A percentile compares a stretch with the other conserved stretches of the same genome.
Evolutionary conservation across 805 yeast species (phyloP).

Genomic region (Hagleromyces aurorensis): DNA sequence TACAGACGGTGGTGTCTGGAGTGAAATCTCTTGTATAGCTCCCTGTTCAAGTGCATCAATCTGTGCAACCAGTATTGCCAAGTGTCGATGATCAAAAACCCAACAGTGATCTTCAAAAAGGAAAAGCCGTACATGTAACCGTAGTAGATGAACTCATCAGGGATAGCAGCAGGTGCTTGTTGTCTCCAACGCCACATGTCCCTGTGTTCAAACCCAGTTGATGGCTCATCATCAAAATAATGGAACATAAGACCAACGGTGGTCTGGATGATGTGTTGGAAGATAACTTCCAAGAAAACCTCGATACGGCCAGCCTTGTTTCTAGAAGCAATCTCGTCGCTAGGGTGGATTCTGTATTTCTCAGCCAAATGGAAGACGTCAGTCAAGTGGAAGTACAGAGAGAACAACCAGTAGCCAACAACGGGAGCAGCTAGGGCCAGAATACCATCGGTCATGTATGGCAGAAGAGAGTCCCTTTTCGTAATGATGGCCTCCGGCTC

Average conservation of each 20-base stretch:
- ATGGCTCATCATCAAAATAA: slow-evolving; percentile 47
- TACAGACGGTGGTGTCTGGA: slow-evolving; percentile 91
- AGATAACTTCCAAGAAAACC: slow-evolving; percentile 71
- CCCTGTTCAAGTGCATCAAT: slow-evolving; percentile 75
- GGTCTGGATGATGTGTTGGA: slow-evolving; percentile 83
- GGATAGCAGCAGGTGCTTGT: slow-evolving; percentile 32
- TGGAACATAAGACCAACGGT: slow-evolving; percentile 53
- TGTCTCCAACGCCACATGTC: slow-evolving; percentile 39
- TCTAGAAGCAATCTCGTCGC: slow-evolving; percentile 69
- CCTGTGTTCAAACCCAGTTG: slow-evolving; percentile 43
- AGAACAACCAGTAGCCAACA: slow-evolving; percentile 74
- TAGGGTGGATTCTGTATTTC: slow-evolving; percentile 82
- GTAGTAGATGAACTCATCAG: slow-evolving; percentile 41
- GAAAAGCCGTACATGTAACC: slow-evolving; percentile 62
- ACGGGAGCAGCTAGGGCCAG: slow-evolving; percentile 71
- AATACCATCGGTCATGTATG: slow-evolving; percentile 62
- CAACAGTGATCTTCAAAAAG: slow-evolving; percentile 44
- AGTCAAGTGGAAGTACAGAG: slow-evolving; percentile 63
- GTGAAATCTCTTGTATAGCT: slow-evolving; percentile 73
- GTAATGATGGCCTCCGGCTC: slow-evolving; percentile 26
- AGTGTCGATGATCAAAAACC: slow-evolving; percentile 74
- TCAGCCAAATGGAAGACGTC: slow-evolving; percentile 74
- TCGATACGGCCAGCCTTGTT: slow-evolving; percentile 65
- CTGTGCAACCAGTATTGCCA: slow-evolving; percentile 95
- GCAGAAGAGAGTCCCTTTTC: slow-evolving; percentile 39